These are phyloP conservation scores for Trichophyton equinum DNA, from an alignment of 2,329 filamentous ascomycete species.

Conservation along the genomic window DNA sequence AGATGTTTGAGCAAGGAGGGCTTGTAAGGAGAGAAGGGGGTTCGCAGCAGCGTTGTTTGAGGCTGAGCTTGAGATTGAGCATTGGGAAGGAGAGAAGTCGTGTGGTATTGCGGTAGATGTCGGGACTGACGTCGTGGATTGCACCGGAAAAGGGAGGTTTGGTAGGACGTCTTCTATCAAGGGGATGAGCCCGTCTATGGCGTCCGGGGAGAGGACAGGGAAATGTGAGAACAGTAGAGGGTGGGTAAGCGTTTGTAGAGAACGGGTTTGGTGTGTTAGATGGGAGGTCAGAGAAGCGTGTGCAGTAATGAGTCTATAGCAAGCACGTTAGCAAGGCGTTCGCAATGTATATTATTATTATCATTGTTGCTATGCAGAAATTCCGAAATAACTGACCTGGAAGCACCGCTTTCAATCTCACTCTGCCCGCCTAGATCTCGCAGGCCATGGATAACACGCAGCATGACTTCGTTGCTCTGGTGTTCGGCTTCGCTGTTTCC, in stretches of 20 bases:
- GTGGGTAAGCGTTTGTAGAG: slow-evolving; percentile 45
- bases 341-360: not conserved
- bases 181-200: slow-evolving; percentile 46
- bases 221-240: slow-evolving; percentile 47
- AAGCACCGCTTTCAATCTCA: slow-evolving; percentile 44
- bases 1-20: slow-evolving; percentile 56
- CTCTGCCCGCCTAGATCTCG: slow-evolving; percentile 44
- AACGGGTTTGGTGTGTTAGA: slow-evolving; percentile 48
- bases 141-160: slow-evolving; percentile 38
- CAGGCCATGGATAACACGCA: slow-evolving; percentile 39
- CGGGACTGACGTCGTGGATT: not conserved
- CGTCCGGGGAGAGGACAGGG: slow-evolving; percentile 40
- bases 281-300: slow-evolving; percentile 48
- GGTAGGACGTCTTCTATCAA: slow-evolving; percentile 43
- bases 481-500: slow-evolving; percentile 43
- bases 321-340: slow-evolving; percentile 1
- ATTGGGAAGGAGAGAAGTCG: slow-evolving; percentile 17
- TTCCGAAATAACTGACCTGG: slow-evolving; percentile 31
- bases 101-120: slow-evolving; percentile 5
- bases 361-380: not conserved
- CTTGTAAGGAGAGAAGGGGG: slow-evolving; percentile 52
- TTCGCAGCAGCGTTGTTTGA: slow-evolving; percentile 22
- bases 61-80: not conserved
- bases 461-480: slow-evolving; percentile 40
- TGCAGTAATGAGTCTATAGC: slow-evolving; percentile 42